Evolutionary conservation across 306 rosid genomes (phyloP).

Genomic region (Malus fusca): DNA sequence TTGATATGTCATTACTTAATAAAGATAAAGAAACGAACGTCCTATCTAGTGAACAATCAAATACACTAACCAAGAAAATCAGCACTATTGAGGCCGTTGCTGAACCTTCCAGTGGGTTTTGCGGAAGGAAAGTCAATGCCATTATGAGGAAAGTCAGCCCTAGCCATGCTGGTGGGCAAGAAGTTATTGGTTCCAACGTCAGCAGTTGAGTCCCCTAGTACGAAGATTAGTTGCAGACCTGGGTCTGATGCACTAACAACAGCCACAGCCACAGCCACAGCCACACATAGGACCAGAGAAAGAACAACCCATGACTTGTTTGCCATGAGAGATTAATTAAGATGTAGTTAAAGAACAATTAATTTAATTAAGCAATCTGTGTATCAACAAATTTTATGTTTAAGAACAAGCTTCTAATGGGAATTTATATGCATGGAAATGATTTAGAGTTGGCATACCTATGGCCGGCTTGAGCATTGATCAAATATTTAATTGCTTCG

Average conservation of each 20-base stretch:
- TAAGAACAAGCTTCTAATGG: neutral
- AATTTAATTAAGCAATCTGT: neutral
- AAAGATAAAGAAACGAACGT: no score
- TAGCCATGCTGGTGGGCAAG: constrained; percentile 16
- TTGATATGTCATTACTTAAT: neutral
- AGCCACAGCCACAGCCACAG: neutral
- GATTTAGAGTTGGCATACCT: neutral
- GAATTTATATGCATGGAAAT: neutral
- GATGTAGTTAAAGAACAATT: neutral
- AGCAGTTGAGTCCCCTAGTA: constrained; percentile 25
- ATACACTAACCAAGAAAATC: constrained; percentile 22
- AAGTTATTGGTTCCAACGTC: constrained; percentile 30
- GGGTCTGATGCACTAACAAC: constrained; percentile 3
- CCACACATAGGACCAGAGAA: neutral
- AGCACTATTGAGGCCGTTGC: constrained; percentile 26
- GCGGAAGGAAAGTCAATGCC: constrained; percentile 21
- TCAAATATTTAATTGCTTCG: neutral
- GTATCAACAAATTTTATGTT: neutral
- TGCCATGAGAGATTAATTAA: neutral
- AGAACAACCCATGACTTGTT: neutral
- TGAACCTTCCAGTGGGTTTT: constrained; percentile 27
- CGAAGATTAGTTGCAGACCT: constrained; percentile 10
- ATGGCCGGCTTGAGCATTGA: constrained; percentile 6
- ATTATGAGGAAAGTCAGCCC: constrained; percentile 24
- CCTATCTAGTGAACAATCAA: neutral